Evolutionary conservation across 2,329 filamentous ascomycete species (phyloP), one percentile per base, ranked within the genome.

Genomic region (Pseudocercospora fijiensis): DNA sequence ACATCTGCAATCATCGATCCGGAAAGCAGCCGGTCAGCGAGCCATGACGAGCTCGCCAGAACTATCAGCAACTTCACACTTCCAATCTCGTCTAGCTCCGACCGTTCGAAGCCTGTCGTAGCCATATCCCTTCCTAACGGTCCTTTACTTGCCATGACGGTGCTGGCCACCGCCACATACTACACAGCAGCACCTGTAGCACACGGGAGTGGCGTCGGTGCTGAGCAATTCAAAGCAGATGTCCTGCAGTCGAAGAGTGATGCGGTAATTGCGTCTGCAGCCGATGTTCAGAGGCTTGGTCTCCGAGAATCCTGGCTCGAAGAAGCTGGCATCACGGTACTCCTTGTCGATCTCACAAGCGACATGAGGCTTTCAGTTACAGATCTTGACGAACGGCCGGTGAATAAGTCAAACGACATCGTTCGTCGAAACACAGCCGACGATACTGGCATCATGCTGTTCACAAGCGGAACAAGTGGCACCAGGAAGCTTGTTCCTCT

Each of bases 401-500:
- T 70, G 18, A 57, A 33, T 30, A 20, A 28, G 10, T 20, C 43
- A 13, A 41, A 49, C 30, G 57, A 56, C 56, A 57, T 33, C 24
- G 37, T 53, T 18, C 65, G 65, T 1, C 65, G 65, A 3, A 85
- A 84, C 67, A 66, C 69, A 3, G 75, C 78, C 1, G 77, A 83
- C 43, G 82, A 85, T 64, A 78, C 81, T 22, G 79, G 78, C 3
- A 77, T 86, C 58, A 77, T 86, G 52, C 77, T 86, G 1, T 85
- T 86, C 70, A 86, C 84, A 0, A 85, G 82, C 63, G 84, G 84
- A 18, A 86, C 84, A 0, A 84, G 81, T 18, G 84, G 84, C 1
- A 84, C 78, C n/a, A 86, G 85, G 72, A 86, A 86, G 72, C 76
- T 85, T 2, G 84, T 86, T 2, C 84, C 84, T 0, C 76, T 85